phyloP scores from a whole-genome alignment of 352 stramenopile genomes.

The Phytopythium delawarense region DNA sequence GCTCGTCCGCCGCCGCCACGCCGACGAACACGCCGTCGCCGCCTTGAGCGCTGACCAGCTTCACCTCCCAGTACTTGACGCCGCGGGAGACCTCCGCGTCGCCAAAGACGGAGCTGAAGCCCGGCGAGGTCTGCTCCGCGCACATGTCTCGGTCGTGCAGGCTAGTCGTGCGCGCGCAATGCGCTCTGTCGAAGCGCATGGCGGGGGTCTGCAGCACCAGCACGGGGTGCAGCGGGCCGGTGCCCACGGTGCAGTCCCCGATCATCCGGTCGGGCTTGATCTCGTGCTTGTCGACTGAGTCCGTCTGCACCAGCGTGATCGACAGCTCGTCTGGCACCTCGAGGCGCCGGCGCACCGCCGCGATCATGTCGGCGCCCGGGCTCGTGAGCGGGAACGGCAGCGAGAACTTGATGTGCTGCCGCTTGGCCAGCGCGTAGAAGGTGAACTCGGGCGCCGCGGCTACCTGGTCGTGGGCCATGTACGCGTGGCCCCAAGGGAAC shows the following conservation, averaged over 20 bases:
- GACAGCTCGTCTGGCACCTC: slow-evolving; percentile 47
- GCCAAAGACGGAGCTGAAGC: slow-evolving; percentile 57
- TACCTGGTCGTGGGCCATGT: slow-evolving; percentile 56
- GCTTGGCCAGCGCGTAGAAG: slow-evolving; percentile 67
- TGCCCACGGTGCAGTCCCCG: slow-evolving; percentile 63
- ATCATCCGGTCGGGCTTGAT: slow-evolving; percentile 49
- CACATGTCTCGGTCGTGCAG: slow-evolving; percentile 48
- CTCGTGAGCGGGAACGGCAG: slow-evolving; percentile 56
- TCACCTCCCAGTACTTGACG: slow-evolving; percentile 83
- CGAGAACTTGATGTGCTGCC: slow-evolving; percentile 64
- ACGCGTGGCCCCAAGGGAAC: slow-evolving; percentile 75
- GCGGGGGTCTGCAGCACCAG: slow-evolving; percentile 65
- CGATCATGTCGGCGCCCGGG: slow-evolving; percentile 45
- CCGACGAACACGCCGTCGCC: slow-evolving; percentile 75
- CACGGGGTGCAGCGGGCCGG: slow-evolving; percentile 57
- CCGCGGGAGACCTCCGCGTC: slow-evolving; percentile 51
- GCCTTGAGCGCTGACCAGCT: slow-evolving; percentile 39
- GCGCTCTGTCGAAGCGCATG: slow-evolving; percentile 57
- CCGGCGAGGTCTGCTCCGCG: slow-evolving; percentile 56
- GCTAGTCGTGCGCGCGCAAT: slow-evolving; percentile 51
- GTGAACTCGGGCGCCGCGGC: slow-evolving; percentile 61
- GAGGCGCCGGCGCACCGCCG: slow-evolving; percentile 47
- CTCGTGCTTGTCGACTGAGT: slow-evolving; percentile 72
- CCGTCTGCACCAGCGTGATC: slow-evolving; percentile 66
- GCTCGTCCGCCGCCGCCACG: slow-evolving; percentile 44